Evolutionary conservation across 495 filamentous ascomycete species (phyloP).

Genomic region (Oleoguttula mirabilis): DNA sequence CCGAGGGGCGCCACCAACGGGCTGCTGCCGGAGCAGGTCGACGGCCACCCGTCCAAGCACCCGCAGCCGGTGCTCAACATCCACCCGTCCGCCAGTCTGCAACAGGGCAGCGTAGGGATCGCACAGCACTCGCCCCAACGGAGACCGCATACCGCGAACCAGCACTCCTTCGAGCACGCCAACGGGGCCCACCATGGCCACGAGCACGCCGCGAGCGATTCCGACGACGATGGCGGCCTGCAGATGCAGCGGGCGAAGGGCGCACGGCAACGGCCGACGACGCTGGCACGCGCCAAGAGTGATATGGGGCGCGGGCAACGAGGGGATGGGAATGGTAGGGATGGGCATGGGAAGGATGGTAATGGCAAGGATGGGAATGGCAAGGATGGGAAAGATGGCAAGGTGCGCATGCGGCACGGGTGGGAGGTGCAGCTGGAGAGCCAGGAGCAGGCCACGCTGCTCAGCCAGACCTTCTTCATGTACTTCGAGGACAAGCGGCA

Average conservation of each 20-base stretch:
- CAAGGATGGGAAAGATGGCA: constrained; percentile 1
- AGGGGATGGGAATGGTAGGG: constrained; percentile 32
- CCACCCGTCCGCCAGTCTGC: background rate
- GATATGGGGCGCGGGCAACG: constrained; percentile 1
- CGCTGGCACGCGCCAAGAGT: constrained; percentile 1
- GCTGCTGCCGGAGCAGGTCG: background rate
- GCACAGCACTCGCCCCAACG: background rate
- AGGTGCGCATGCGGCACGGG: constrained; percentile 43
- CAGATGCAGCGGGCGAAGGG: constrained; percentile 10
- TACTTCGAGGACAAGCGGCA: constrained; percentile 97
- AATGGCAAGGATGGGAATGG: too few species aligned
- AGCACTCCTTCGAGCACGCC: too few species aligned
- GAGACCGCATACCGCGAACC: too few species aligned
- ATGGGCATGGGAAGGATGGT: constrained; percentile 27
- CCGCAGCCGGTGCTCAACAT: constrained; percentile 13
- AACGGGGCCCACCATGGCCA: too few species aligned
- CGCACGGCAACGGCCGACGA: background rate
- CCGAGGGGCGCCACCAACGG: constrained; percentile 2
- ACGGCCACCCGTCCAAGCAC: constrained; percentile 3
- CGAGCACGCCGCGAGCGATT: constrained; percentile 1
- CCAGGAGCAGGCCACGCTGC: constrained; percentile 43
- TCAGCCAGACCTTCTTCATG: constrained; percentile 80
- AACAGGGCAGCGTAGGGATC: background rate
- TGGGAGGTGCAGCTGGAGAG: constrained; percentile 52
- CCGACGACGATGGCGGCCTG: constrained; percentile 15